A percentile compares a stretch with the other conserved stretches of the same genome.
These are phyloP conservation scores for Zarea fungicola DNA, from an alignment of 2,329 filamentous ascomycete genomes.

Conservation along the genomic window DNA sequence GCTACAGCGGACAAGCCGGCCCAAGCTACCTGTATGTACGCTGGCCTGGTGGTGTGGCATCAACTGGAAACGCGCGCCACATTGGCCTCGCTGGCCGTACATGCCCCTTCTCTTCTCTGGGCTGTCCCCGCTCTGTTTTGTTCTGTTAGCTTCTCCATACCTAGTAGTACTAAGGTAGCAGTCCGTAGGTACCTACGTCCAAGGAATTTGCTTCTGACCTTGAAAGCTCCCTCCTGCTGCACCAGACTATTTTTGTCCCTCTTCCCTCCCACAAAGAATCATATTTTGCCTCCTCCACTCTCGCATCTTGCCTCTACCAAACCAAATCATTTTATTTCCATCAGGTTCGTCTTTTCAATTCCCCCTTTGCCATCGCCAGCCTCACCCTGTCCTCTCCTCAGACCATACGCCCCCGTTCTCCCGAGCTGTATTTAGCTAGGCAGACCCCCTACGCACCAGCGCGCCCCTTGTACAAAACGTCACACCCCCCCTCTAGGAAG, in stretches of 20 bases:
- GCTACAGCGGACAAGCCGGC: too few relatives aligned
- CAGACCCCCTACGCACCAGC: background rate
- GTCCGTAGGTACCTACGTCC: too few relatives aligned
- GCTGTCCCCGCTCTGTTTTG: too few relatives aligned
- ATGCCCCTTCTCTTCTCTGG: too few relatives aligned
- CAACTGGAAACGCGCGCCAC: too few relatives aligned
- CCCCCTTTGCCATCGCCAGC: background rate
- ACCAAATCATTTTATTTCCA: background rate
- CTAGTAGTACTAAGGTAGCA: too few relatives aligned
- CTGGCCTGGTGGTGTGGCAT: too few relatives aligned
- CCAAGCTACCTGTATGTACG: too few relatives aligned
- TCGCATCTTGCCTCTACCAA: background rate
- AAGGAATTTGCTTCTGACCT: constrained; percentile 8
- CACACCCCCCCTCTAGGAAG: background rate
- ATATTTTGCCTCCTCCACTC: constrained; percentile 4
- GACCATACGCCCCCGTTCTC: background rate
- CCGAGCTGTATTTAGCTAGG: too few relatives aligned
- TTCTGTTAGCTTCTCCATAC: too few relatives aligned
- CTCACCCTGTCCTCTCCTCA: background rate
- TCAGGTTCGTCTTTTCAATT: background rate
- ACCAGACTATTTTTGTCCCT: background rate
- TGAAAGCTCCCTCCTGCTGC: constrained; percentile 2
- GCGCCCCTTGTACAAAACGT: background rate
- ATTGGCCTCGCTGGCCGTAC: too few relatives aligned
- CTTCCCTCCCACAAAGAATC: constrained; percentile 4